Base-by-base conservation (phyloP, 2,329 filamentous ascomycete genomes). In the Fusarium scirpi region DNA sequence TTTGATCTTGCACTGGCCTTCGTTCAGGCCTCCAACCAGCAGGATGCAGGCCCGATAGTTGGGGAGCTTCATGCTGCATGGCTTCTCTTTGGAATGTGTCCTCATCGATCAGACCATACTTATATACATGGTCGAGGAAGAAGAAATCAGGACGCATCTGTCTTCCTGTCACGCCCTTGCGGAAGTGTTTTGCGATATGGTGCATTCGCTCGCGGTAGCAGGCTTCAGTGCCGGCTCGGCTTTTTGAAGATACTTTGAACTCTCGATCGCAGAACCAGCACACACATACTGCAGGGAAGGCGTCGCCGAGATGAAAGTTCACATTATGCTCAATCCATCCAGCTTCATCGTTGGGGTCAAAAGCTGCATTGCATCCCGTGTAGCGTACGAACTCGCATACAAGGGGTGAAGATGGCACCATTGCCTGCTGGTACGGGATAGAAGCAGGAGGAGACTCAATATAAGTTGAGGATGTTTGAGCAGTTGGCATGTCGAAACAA, bases 181-280 rank as follows among this genome's bases (percentile, higher is more conserved):
- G 57, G 43, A 86, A 79, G 62, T 89, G 87, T 0, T 61, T 58
- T 1, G 77, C 80, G 52, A 89, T 85, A 67, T 90, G 87, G 5
- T 74, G 30, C 84, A 89, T 85, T 4, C 87, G 82, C 2, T 67
- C 20, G 0, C 61, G 32, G 58, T 84, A 85, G 34, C 78, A 71
- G 4, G 55, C 46, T n/a, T 51, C 46, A 12, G 53, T 65, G 18
- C 74, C 69, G 0, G 62, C 66, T 1, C 55, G 53, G 3, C 11
- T 48, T 0, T 47, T 54, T 0, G 67, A 47, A 1, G 44, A 49
- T 5, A 78, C 67, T 8, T 71, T 69, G 59, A 84, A 86, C 13
- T 16, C 47, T 54, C 83, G 78, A 57, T 84, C 78, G 70, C 87
- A 89, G 63, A 86, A 88, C 81, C 83, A 86, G 70, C 87, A 89